Evolutionary conservation across 129 eudicot species (phyloP).

Genomic region (Flaveria bidentis): DNA sequence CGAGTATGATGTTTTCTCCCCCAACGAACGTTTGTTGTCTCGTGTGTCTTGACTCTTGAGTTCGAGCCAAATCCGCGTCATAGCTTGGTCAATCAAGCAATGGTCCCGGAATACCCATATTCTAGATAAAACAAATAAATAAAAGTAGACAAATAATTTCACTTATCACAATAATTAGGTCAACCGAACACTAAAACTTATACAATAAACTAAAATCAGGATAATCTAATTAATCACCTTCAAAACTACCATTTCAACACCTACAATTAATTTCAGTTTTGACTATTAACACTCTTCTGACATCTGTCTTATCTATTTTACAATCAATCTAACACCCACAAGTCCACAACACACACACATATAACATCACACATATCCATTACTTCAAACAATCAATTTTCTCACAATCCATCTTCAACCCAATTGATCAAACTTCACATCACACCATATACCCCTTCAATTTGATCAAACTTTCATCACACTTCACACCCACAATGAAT

Average conservation of each 20-base stretch:
- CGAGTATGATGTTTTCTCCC: no score
- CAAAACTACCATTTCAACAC: background rate
- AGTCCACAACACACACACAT: background rate
- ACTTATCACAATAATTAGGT: slow-evolving; percentile 1
- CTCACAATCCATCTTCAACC: background rate
- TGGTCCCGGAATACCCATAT: no score
- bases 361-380: background rate
- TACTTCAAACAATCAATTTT: background rate
- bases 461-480: background rate
- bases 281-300: background rate
- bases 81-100: no score
- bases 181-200: background rate
- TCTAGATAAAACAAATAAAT: background rate
- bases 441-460: background rate
- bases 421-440: background rate
- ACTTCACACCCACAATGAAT: slow-evolving; percentile 26
- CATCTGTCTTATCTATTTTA: background rate
- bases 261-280: background rate
- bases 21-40: no score
- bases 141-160: background rate
- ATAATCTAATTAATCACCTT: slow-evolving; percentile 6
- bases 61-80: no score
- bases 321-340: background rate
- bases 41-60: no score
- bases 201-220: background rate